These are phyloP conservation scores for Vitis hybrid DNA, from an alignment of 177 flowering plant species.

Conservation along the genomic window DNA sequence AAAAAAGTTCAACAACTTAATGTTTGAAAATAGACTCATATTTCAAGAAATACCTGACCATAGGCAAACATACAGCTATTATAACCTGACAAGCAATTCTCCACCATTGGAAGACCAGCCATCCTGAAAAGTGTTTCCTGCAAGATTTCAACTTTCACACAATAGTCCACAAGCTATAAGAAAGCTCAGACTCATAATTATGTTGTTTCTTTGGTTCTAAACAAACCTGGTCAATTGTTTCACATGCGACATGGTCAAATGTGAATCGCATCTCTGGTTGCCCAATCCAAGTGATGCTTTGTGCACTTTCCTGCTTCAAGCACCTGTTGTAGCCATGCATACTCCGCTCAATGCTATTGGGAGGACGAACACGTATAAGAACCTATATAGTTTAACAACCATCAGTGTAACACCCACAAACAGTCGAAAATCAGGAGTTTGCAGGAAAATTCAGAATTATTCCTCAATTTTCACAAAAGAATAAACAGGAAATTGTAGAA, in stretches of 20 bases:
- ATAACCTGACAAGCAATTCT: constrained; percentile 96
- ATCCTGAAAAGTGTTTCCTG: constrained; percentile 93
- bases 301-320: constrained; percentile 93
- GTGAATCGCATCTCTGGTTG: constrained; percentile 91
- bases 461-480: constrained; percentile 1
- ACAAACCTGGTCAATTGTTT: constrained; percentile 84
- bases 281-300: constrained; percentile 82
- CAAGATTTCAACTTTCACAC: constrained; percentile 15
- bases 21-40: neutral
- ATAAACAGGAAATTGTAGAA: neutral
- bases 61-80: constrained; percentile 99
- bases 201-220: constrained; percentile 1
- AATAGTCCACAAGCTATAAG: constrained; percentile 5
- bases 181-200: neutral
- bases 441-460: neutral
- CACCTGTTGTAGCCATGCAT: constrained; percentile 76
- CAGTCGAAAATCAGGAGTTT: neutral
- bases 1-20: neutral
- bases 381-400: constrained; percentile 44
- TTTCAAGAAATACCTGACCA: constrained; percentile 78
- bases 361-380: constrained; percentile 92
- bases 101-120: constrained; percentile 96
- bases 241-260: constrained; percentile 98
- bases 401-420: constrained; percentile 5
- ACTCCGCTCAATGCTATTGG: constrained; percentile 69